Conservation (phyloP, 2,329 filamentous ascomycete genomes). For the Alternaria incomplexa region DNA sequence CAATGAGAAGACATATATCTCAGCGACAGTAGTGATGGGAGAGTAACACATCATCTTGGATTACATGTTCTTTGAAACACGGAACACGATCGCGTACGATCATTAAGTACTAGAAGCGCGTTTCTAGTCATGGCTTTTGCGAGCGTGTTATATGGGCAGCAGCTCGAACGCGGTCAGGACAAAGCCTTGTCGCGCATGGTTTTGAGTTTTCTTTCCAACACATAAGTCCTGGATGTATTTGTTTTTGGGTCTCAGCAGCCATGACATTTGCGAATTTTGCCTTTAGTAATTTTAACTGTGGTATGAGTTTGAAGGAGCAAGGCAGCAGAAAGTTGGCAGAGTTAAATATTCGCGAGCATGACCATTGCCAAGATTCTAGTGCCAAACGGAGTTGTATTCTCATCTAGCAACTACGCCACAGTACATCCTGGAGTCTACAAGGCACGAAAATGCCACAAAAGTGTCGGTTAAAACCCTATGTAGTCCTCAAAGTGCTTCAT, state of each 20-base stretch:
- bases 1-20: background rate
- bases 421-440: background rate
- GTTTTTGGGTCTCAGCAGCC: no score
- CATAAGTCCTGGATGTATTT: background rate
- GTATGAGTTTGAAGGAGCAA: no score
- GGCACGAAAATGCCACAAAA: background rate
- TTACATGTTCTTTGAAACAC: background rate
- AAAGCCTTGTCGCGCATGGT: fast-evolving
- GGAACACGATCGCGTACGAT: background rate
- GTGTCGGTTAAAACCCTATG: background rate
- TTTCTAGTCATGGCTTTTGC: background rate
- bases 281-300: no score
- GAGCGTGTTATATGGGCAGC: fast-evolving
- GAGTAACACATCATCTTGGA: background rate
- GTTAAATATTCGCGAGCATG: background rate
- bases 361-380: background rate
- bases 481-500: background rate
- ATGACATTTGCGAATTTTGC: no score
- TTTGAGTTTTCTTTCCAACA: background rate
- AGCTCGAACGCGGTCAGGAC: background rate
- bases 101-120: fast-evolving
- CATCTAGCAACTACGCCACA: background rate
- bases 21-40: no score
- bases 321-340: no score
- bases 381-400: background rate